Base-by-base conservation (phyloP, 2,329 filamentous ascomycete species). In the Xylaria sp. region DNA sequence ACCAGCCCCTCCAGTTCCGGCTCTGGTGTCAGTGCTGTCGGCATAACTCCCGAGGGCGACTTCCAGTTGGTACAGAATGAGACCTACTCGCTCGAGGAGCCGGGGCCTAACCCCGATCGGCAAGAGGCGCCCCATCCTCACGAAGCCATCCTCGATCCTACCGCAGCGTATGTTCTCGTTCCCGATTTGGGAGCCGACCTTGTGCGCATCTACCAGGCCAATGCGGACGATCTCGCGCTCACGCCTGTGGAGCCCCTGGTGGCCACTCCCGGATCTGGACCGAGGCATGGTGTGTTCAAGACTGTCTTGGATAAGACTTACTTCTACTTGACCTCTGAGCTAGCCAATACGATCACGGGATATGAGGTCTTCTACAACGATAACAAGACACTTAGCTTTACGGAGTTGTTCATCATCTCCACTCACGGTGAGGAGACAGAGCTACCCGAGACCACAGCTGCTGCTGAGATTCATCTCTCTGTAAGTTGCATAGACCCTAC, bases 141-240 rank as follows among this genome's bases (percentile, higher is more conserved):
- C 69, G 73, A 87, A 65, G 79, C 82, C n/a, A 68, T 88, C 47
- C 66, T 87, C 29, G 87, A 90, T 66, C 87, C 87, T 6, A 87
- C 83, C 2, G 81, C 80, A 5, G 64, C 75, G n/a, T 90, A 81
- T 68, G 63, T 89, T 22, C 64, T 89, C 7, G 78, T 85, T 7
- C 86, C 87, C 1, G 88, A 90, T 62, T 76, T 92, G 4, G 84
- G 87, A 39, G 77, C 81, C 52, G 88, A 90, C 62, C 63, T 83
- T 6, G 69, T 90, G 44, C 84, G 82, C 58, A 71, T 74, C 52
- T 90, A 82, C 67, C 65, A 72, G 50, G 76, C 87, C 63, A 71
- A 83, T 59, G 76, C 77, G 42, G 65, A 72, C 6, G 75, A 78
- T 26, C 72, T 82, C 7, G 64, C 64, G 17, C 69, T 76, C 57